These are phyloP conservation scores for Thinopyrum elongatum DNA, from an alignment of 176 grass and related monocot genomes.

Conservation along the genomic window DNA sequence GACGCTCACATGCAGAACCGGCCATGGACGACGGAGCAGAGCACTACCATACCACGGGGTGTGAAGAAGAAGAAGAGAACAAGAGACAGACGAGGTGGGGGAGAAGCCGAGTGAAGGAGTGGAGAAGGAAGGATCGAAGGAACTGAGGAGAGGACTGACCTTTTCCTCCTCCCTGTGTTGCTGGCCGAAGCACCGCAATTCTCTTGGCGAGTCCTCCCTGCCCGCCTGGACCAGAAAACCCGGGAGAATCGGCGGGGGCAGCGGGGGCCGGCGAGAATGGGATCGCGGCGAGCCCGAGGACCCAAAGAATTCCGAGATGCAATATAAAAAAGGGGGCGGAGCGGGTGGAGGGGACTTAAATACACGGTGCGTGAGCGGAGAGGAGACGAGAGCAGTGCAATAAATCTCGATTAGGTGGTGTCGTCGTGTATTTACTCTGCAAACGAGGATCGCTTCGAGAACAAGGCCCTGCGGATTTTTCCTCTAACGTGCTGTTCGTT, in stretches of 20 bases:
- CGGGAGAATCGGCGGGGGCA: constrained; percentile 36
- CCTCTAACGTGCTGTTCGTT: not conserved
- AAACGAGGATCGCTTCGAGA: constrained; percentile 33
- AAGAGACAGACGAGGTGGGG: not conserved
- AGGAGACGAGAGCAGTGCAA: constrained; percentile 33
- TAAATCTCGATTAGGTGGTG: constrained; percentile 37
- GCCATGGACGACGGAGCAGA: not conserved
- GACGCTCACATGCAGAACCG: constrained; percentile 26
- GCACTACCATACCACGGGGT: not conserved
- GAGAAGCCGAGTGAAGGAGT: not conserved
- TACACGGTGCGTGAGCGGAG: not conserved
- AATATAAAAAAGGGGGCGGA: constrained; percentile 10
- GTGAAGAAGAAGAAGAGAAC: not conserved
- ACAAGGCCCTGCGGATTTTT: constrained; percentile 1
- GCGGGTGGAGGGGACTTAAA: not conserved
- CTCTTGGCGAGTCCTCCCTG: not conserved
- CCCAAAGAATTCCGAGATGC: constrained; percentile 44
- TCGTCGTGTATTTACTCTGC: not conserved
- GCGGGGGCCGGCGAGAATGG: constrained; percentile 24
- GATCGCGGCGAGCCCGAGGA: constrained; percentile 51
- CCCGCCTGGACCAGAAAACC: constrained; percentile 10
- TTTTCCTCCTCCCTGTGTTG: not conserved
- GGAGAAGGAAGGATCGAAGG: constrained; percentile 4
- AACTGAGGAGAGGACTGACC: constrained; percentile 27
- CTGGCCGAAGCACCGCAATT: constrained; percentile 25